Evolutionary conservation across 495 filamentous ascomycete species (phyloP).

Genomic region (Terfezia claveryi): DNA sequence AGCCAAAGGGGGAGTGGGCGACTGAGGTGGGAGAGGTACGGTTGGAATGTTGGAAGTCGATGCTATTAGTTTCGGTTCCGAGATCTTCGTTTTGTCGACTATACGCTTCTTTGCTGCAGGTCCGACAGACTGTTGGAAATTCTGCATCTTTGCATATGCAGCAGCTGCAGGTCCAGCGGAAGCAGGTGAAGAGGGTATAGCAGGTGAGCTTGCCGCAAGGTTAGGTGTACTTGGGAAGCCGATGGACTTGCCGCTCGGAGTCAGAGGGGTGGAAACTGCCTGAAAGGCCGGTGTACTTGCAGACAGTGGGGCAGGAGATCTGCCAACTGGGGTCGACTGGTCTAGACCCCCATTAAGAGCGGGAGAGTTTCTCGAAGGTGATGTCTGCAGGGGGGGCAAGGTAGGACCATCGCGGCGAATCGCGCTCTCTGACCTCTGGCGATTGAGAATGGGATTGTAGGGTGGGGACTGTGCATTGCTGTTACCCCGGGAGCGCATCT

Average conservation of each 20-base stretch:
- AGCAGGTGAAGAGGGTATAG: background rate
- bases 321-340: background rate
- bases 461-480: slow-evolving; percentile 8
- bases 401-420: slow-evolving; percentile 6
- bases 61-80: slow-evolving; percentile 14
- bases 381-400: slow-evolving; percentile 10
- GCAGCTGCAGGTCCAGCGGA: background rate
- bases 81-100: slow-evolving; percentile 15
- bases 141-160: background rate
- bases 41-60: slow-evolving; percentile 18
- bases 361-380: slow-evolving; percentile 4
- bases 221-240: background rate
- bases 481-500: slow-evolving; percentile 3
- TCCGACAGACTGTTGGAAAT: background rate
- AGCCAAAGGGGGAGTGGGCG: background rate
- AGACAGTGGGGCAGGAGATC: background rate
- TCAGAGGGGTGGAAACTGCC: no score
- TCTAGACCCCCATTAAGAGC: background rate
- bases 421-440: background rate
- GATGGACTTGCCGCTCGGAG: background rate
- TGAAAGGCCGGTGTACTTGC: no score
- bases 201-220: background rate
- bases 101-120: slow-evolving; percentile 12
- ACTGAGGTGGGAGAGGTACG: background rate
- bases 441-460: background rate